Evolutionary conservation across 2,329 filamentous ascomycete species (phyloP), one percentile per base, ranked within the genome.

Genomic region (Xylariomycetidae sp.): DNA sequence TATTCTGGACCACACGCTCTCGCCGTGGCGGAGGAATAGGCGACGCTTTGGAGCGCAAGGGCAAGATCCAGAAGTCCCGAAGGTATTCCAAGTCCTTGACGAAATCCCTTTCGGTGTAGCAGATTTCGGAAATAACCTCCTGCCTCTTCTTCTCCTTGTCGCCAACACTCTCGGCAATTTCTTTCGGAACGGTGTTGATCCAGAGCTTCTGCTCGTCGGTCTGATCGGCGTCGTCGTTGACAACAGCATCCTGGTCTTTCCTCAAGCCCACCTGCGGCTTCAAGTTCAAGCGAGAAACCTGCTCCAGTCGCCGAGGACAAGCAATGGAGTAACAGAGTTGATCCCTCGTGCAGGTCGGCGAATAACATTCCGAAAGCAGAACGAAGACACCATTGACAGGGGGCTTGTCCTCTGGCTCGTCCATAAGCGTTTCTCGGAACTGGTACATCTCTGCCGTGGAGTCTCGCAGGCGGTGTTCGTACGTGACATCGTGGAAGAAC

Each of bases 401-500:
- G 2, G 69, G 61, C 26, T 82, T 82, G 34, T 85, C 76, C 47
- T 87, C 82, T n/a, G 67, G 65, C 49, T 86, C 79, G 33, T 96
- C 90, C 64, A 89, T 82, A 58, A 96, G 72, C 3, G 82, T 93
- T 64, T 96, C 90, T 48, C 85, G 80, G 62, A 98, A 98, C 57
- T 96, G 90, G 59, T 96, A 98, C 59, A 98, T 85, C 61, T 98
- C 92, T 32, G 82, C 83, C 25, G 82, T 77, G n/a, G 90, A 93
- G 60, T 98, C 92, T 60, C 92, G 84, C 50, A 98, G 67, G 29
- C 92, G 78, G 60, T 98, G 92, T 50, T 95, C 90, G 60, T 98
- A 98, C 1, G 90, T 95, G 31, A 96, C 92, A 70, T 98, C 92
- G 65, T 98, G 92, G 58, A 98, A 98, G 65, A 95, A 95, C 58